phyloP scores from a whole-genome alignment of 1,284 basidiomycete species.

The Trametes versicolor region DNA sequence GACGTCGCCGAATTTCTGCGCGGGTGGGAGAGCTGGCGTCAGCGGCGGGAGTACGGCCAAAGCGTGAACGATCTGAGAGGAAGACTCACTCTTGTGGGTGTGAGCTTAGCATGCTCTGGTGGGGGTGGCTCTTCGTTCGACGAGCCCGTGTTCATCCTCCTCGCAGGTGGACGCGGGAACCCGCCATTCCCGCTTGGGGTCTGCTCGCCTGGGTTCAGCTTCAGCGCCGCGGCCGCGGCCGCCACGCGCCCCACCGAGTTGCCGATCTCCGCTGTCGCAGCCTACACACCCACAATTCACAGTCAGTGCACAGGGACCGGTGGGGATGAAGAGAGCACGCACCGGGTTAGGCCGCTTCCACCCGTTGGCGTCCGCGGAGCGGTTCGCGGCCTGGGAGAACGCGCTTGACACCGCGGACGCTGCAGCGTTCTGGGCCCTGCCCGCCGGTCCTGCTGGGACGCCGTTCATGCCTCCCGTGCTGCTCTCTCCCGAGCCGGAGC shows the following conservation, averaged over 20 bases:
- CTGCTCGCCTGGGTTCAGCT: conserved; percentile 23
- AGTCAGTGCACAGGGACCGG: neutral
- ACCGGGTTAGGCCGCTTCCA: conserved; percentile 36
- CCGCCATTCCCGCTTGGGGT: conserved; percentile 19
- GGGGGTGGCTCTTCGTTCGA: conserved; percentile 26
- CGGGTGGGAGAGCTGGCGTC: neutral
- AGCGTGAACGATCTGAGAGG: neutral
- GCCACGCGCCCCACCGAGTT: conserved; percentile 43
- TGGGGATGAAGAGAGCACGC: conserved; percentile 1
- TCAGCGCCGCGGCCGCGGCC: conserved; percentile 42
- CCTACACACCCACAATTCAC: neutral
- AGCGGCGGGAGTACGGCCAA: neutral
- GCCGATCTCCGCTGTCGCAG: conserved; percentile 29
- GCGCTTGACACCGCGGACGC: conserved; percentile 60
- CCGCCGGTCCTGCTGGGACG: conserved; percentile 6
- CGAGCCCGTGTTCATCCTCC: conserved; percentile 31
- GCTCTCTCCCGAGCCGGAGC: neutral
- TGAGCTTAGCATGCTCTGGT: conserved; percentile 32
- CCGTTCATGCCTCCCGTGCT: neutral
- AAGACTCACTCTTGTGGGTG: conserved; percentile 43
- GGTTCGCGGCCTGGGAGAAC: conserved; percentile 43
- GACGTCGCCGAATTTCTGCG: conserved; percentile 66
- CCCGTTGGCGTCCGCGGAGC: conserved; percentile 36
- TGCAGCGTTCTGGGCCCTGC: conserved; percentile 39
- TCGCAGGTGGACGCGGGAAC: conserved; percentile 40